Conservation (phyloP, 176 grass and related monocot species). For the Paspalum notatum region DNA sequence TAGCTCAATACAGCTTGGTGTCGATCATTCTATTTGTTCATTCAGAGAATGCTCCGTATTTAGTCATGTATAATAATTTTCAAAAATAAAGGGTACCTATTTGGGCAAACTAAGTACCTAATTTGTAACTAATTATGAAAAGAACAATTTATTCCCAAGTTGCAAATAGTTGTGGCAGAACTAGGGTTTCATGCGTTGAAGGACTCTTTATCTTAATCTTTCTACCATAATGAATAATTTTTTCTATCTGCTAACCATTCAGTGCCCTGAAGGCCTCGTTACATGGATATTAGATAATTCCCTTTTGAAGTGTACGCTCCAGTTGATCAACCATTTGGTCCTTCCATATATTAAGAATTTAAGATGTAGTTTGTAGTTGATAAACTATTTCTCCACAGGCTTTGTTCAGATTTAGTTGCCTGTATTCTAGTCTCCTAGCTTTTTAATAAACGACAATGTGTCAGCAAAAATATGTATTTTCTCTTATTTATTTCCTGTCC, state of each 20-base stretch:
- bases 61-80: neutral
- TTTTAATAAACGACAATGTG: neutral
- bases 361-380: no score
- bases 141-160: neutral
- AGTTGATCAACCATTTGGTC: no score
- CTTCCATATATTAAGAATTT: no score
- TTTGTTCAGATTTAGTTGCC: neutral
- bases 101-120: neutral
- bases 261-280: neutral
- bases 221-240: neutral
- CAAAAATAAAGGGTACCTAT: neutral
- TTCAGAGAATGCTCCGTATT: neutral
- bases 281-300: neutral
- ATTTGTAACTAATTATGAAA: neutral
- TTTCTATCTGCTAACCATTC: neutral
- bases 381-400: neutral
- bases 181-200: no score
- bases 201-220: no score
- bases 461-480: neutral
- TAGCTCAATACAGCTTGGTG: neutral
- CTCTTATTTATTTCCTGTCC: conserved; percentile 11
- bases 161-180: neutral
- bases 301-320: neutral
- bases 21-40: conserved; percentile 9
- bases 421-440: neutral